phyloP scores from a whole-genome alignment of 257 asterid genomes.

The Striga asiatica region DNA sequence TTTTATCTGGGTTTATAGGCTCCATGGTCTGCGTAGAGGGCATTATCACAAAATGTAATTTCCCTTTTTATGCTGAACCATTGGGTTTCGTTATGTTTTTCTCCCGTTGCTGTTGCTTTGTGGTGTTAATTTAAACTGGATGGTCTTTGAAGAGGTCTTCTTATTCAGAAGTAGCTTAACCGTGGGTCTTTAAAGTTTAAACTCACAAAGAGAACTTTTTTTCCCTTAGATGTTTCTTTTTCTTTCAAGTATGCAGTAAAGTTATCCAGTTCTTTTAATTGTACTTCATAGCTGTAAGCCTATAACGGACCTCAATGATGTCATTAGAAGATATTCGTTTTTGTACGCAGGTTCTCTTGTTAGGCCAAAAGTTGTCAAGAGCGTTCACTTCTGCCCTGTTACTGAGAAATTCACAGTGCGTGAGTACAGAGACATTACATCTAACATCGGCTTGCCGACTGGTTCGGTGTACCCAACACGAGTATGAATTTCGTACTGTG shows the following conservation, averaged over 20 bases:
- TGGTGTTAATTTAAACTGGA: background rate
- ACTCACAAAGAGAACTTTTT: background rate
- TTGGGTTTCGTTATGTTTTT: background rate
- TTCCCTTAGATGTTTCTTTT: background rate
- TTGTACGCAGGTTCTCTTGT: constrained; percentile 75
- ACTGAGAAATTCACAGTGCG: constrained; percentile 63
- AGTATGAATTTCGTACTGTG: constrained; percentile 30
- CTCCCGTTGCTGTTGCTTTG: background rate
- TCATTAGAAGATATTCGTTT: constrained; percentile 8
- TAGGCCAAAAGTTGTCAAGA: constrained; percentile 96
- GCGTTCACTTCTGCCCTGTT: constrained; percentile 84
- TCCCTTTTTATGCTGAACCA: background rate
- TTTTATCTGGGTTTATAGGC: constrained; percentile 84
- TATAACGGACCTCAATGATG: constrained; percentile 3
- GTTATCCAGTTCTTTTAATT: background rate
- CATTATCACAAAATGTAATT: constrained; percentile 77
- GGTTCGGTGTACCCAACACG: constrained; percentile 96
- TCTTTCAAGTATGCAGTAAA: no score
- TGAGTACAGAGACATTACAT: constrained; percentile 85
- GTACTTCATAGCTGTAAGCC: background rate
- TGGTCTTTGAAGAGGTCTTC: background rate
- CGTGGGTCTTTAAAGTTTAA: background rate
- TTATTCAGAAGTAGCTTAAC: background rate
- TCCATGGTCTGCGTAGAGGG: constrained; percentile 94
- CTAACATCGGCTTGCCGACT: constrained; percentile 89